phyloP scores from a whole-genome alignment of 1,139 yeast species.

The Kazachstania sp. region DNA sequence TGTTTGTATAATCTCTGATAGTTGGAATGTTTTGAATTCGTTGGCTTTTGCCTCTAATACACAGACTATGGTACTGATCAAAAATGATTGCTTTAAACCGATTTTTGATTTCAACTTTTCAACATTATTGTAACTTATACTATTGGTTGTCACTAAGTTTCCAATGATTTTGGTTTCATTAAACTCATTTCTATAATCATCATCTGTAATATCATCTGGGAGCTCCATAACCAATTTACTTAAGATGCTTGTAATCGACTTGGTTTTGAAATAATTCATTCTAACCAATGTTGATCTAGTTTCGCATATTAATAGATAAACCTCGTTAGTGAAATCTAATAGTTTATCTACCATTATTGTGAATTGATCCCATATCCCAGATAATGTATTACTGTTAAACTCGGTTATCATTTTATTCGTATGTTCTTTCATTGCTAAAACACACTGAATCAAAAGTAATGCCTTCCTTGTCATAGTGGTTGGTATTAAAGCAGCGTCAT shows the following conservation, averaged over 20 bases:
- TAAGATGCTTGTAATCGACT: conserved; percentile 15
- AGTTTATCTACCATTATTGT: conserved; percentile 17
- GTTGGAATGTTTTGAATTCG: conserved; percentile 10
- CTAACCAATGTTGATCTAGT: conserved; percentile 15
- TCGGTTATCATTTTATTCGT: conserved; percentile 9
- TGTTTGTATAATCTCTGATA: conserved; percentile 20
- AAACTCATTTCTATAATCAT: conserved; percentile 1
- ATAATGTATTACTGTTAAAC: conserved; percentile 3
- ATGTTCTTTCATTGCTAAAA: conserved; percentile 12
- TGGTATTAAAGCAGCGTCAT: conserved; percentile 20
- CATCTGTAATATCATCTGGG: conserved; percentile 5
- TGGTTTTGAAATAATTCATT: conserved; percentile 13
- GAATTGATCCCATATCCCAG: conserved; percentile 18
- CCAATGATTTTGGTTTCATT: conserved; percentile 2
- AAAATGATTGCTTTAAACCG: conserved; percentile 15
- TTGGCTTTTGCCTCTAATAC: conserved; percentile 1
- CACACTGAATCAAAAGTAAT: conserved; percentile 19
- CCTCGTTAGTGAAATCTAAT: conserved; percentile 18
- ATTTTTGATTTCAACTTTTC: conserved; percentile 1
- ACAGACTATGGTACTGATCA: conserved; percentile 16
- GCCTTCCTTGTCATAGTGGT: conserved; percentile 22
- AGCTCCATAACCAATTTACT: conserved; percentile 12
- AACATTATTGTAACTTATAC: neutral
- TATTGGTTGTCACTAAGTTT: neutral
- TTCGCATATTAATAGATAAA: conserved; percentile 21